Percentiles rank a stretch among this genome's conserved stretches.
Conservation (phyloP, 2,329 filamentous ascomycete species). For the Akanthomyces lecanii region DNA sequence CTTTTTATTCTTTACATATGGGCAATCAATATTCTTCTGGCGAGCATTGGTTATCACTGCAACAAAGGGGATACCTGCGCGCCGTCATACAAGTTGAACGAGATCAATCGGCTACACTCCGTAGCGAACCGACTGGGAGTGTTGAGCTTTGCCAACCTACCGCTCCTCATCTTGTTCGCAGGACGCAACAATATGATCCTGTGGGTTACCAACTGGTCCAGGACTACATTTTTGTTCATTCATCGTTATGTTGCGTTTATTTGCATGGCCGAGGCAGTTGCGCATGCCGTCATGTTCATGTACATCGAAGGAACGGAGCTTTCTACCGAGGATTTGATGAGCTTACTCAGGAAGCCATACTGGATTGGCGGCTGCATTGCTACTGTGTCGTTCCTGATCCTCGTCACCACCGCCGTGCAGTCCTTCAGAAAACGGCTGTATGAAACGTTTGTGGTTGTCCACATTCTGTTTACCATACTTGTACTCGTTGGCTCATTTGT, state of each 20-base stretch:
- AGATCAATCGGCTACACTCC: slow-evolving; percentile 28
- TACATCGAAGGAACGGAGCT: slow-evolving; percentile 24
- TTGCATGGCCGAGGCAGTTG: slow-evolving; percentile 35
- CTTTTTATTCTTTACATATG: slow-evolving; percentile 35
- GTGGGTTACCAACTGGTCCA: slow-evolving; percentile 42
- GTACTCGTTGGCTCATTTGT: slow-evolving; percentile 38
- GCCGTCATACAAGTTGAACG: slow-evolving; percentile 8
- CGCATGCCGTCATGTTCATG: slow-evolving; percentile 39
- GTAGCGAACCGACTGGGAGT: slow-evolving; percentile 35
- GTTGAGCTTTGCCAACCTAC: slow-evolving; percentile 33
- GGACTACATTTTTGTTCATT: slow-evolving; percentile 42
- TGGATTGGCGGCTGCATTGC: slow-evolving; percentile 41
- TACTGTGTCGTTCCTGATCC: slow-evolving; percentile 27
- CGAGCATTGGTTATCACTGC: slow-evolving; percentile 24
- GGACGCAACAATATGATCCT: slow-evolving; percentile 42
- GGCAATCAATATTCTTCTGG: slow-evolving; percentile 32
- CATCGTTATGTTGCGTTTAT: slow-evolving; percentile 44
- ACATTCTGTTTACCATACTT: slow-evolving; percentile 38
- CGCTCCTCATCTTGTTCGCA: slow-evolving; percentile 37
- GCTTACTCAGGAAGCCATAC: slow-evolving; percentile 22
- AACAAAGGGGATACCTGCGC: slow-evolving; percentile 26
- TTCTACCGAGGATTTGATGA: background rate
- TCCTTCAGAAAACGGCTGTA: slow-evolving; percentile 34
- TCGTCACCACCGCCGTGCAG: slow-evolving; percentile 31
- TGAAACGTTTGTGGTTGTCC: slow-evolving; percentile 39